These are phyloP conservation scores for Boletus vinaceobasis DNA, from an alignment of 768 basidiomycete genomes.

Conservation along the genomic window DNA sequence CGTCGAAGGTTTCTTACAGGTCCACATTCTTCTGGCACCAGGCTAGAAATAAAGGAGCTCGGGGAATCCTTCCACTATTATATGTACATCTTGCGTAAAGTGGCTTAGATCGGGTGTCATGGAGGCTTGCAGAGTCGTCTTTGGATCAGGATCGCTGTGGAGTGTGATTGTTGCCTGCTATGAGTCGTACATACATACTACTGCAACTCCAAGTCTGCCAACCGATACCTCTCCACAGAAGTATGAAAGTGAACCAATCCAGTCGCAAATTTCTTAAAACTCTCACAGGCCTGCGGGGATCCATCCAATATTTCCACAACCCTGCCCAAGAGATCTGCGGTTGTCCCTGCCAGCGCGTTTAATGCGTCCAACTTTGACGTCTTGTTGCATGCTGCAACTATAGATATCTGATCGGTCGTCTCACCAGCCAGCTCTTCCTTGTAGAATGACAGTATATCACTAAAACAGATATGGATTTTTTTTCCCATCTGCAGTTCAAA, in stretches of 20 bases:
- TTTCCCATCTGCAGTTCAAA: background rate
- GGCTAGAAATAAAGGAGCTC: slow-evolving; percentile 62
- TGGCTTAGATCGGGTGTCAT: slow-evolving; percentile 2
- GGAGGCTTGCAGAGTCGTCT: background rate
- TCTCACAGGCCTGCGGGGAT: slow-evolving; percentile 2
- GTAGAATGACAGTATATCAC: slow-evolving; percentile 38
- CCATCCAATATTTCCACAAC: slow-evolving; percentile 17
- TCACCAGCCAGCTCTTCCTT: slow-evolving; percentile 36
- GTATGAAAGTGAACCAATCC: slow-evolving; percentile 21
- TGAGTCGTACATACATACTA: background rate
- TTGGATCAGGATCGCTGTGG: background rate
- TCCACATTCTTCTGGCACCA: slow-evolving; percentile 44
- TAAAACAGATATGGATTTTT: slow-evolving; percentile 1
- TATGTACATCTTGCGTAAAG: slow-evolving; percentile 59
- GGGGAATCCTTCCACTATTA: slow-evolving; percentile 86
- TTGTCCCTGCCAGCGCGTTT: slow-evolving; percentile 20
- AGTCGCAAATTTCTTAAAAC: background rate
- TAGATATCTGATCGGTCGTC: slow-evolving; percentile 30
- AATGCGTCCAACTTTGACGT: slow-evolving; percentile 27
- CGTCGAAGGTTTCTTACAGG: slow-evolving; percentile 61
- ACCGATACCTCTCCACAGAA: slow-evolving; percentile 13
- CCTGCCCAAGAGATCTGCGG: slow-evolving; percentile 14
- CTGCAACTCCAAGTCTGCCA: slow-evolving; percentile 11
- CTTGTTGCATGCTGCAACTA: slow-evolving; percentile 21
- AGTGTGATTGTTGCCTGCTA: too few relatives aligned